Evolutionary conservation across 1,139 yeast genomes (phyloP).

Genomic region (Candida sojae): DNA sequence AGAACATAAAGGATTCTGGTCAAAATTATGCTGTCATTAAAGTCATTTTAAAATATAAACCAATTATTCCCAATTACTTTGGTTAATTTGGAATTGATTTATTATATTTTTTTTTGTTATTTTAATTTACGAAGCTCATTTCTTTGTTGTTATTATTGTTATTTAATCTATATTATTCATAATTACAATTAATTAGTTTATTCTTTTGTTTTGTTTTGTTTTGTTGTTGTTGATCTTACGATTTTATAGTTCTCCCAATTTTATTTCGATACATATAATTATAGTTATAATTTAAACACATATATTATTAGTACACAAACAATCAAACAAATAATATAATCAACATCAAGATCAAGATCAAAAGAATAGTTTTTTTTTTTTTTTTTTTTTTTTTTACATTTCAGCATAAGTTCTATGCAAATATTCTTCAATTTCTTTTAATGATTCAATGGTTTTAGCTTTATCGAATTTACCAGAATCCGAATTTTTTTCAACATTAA

Average conservation of each 20-base stretch:
- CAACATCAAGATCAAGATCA: neutral
- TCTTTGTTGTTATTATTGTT: neutral
- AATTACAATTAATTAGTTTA: neutral
- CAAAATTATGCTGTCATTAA: constrained; percentile 48
- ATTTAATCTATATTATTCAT: neutral
- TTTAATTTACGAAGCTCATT: too few relatives aligned
- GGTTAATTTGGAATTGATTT: neutral
- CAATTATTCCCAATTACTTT: neutral
- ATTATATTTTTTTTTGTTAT: neutral
- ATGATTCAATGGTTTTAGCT: constrained; percentile 30
- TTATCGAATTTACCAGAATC: constrained; percentile 38
- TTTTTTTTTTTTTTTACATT: constrained; percentile 24
- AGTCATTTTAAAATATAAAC: neutral
- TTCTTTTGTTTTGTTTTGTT: neutral
- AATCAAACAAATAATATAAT: neutral
- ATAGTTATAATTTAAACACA: constrained; percentile 1
- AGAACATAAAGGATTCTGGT: constrained; percentile 46
- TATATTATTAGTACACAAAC: neutral
- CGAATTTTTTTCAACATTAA: constrained; percentile 23
- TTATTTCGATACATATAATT: constrained; percentile 2
- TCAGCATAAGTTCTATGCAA: constrained; percentile 45
- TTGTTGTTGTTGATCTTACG: neutral
- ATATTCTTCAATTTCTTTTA: constrained; percentile 43
- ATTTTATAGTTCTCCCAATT: constrained; percentile 1
- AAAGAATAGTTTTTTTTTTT: too few relatives aligned